Base-by-base conservation (phyloP, 192 early-diverging fungal species). In the Linnemannia exigua region DNA sequence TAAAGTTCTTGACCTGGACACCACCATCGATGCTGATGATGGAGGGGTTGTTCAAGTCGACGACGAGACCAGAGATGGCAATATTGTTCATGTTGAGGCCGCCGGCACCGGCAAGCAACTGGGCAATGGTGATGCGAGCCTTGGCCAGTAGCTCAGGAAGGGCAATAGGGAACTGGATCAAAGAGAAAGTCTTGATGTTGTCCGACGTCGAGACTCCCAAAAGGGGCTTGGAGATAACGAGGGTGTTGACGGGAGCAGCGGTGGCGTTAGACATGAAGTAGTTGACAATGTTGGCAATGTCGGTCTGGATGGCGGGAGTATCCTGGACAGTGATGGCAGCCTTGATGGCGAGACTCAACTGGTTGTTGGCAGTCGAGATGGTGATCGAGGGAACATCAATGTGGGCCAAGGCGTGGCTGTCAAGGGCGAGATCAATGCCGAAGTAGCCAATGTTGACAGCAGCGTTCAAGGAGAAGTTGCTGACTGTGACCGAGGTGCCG, bases 371-470 rank as follows among this genome's bases (percentile, higher is more conserved):
- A 35, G 84, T 86, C 25, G 75, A 37, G 37, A 86, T 86, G 28
- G 75, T 77, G 70, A 86, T 80, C 19, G 84, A 86, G 19, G 84
- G 84, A 33, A 86, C 84, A 72, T 86, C 84, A 33, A 86, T 66
- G 28, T 52, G 78, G 36, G 84, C 84, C 12, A 86, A 38, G 28
- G 78, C 69, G 68, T 86, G 52, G 70, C 16, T 58, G 66, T 86
- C 84, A 14, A 86, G 66, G 50, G 84, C 84, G 25, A 86, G 74
- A n/a, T 86, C 84, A 28, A 86, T 74, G 22, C 84, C 84, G 61
- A 86, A 86, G 70, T 86, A 86, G 6, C 84, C 84, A 77, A 86
- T 86, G 79, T 86, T 73, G 70, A 86, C 84, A 67, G 84, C 84
- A 16, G 77, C 84, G 52, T 71, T 76, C 47, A 86, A 25, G 1